Evolutionary conservation across 441 rosid genomes (phyloP).

Genomic region (Raphanus hybrid): DNA sequence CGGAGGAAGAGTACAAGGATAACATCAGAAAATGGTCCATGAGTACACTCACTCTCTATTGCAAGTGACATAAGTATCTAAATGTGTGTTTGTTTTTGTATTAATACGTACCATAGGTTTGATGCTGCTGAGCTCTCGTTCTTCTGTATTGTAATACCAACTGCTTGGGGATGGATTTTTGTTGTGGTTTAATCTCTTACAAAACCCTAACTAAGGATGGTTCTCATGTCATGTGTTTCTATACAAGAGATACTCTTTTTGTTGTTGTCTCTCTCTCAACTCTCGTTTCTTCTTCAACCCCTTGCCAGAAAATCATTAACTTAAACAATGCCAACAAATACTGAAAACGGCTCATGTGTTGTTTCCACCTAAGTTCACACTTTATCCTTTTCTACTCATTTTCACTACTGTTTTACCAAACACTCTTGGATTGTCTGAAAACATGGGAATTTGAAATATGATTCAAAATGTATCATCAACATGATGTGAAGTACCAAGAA

Average conservation of each 20-base stretch:
- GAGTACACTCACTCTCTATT: neutral
- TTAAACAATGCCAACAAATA: neutral
- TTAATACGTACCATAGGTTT: neutral
- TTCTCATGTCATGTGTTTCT: neutral
- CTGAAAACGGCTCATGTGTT: neutral
- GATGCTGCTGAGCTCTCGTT: neutral
- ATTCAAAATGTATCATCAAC: neutral
- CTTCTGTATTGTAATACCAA: neutral
- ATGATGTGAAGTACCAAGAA: neutral
- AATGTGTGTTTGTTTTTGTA: neutral
- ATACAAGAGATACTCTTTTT: neutral
- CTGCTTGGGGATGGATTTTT: neutral
- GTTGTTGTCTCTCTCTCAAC: neutral
- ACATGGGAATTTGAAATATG: neutral
- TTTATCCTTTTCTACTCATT: neutral
- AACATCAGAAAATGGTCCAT: constrained; percentile 66
- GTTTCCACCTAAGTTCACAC: neutral
- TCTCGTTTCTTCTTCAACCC: neutral
- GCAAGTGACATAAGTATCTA: neutral
- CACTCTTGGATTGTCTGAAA: neutral
- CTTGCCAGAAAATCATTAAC: neutral
- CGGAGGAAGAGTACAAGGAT: constrained; percentile 72
- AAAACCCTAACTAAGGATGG: neutral
- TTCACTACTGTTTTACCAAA: neutral
- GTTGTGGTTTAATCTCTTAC: neutral